Conservation (phyloP, 768 basidiomycete genomes). For the Panellus pusillus region DNA sequence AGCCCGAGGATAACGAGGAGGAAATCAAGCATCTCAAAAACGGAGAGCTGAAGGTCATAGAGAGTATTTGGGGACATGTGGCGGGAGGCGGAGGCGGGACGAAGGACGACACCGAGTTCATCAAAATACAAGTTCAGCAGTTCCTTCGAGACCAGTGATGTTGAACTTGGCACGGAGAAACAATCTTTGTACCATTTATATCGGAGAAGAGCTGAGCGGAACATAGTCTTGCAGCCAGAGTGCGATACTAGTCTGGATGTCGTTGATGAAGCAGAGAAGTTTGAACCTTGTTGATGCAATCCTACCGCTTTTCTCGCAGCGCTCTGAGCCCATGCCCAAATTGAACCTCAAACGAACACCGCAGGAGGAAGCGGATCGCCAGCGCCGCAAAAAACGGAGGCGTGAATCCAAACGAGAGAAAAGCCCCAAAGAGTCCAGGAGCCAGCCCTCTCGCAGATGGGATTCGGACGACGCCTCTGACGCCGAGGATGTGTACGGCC, state of each 20-base stretch:
- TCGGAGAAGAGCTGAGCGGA: too few species aligned
- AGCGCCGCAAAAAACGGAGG: slow-evolving; percentile 38
- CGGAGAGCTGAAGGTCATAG: slow-evolving; percentile 15
- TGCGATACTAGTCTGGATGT: too few species aligned
- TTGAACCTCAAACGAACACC: slow-evolving; percentile 64
- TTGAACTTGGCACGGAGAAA: too few species aligned
- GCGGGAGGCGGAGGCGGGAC: slow-evolving; percentile 17
- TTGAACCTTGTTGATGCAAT: too few species aligned
- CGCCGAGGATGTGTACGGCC: slow-evolving; percentile 25
- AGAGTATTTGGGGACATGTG: slow-evolving; percentile 20
- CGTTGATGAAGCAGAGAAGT: too few species aligned
- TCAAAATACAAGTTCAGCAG: slow-evolving; percentile 7
- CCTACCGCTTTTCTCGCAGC: too few species aligned
- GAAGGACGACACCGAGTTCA: slow-evolving; percentile 16
- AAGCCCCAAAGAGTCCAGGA: slow-evolving; percentile 3
- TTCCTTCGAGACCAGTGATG: background rate
- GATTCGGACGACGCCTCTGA: slow-evolving; percentile 51
- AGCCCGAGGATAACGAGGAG: slow-evolving; percentile 16
- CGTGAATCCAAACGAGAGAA: slow-evolving; percentile 29
- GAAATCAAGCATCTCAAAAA: slow-evolving; percentile 16
- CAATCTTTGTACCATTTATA: too few species aligned
- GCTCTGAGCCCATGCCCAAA: slow-evolving; percentile 41
- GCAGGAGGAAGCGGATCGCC: slow-evolving; percentile 53
- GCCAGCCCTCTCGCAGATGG: slow-evolving; percentile 44
- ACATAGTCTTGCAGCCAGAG: too few species aligned